Percentiles rank a stretch among this genome's conserved stretches.
phyloP scores from a whole-genome alignment of 2,329 filamentous ascomycete species.

The Fulvia fulva region DNA sequence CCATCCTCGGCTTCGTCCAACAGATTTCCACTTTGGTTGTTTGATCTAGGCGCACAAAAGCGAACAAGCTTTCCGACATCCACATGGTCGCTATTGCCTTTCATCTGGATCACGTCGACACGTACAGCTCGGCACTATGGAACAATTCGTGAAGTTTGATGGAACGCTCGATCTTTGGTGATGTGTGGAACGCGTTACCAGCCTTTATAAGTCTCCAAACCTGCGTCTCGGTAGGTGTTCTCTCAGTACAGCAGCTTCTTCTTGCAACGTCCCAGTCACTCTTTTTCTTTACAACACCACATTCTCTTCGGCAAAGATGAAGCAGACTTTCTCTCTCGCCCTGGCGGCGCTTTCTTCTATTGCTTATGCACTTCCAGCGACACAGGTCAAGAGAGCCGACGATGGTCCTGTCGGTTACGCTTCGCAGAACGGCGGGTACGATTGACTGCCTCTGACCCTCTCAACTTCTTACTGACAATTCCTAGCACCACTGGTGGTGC shows the following conservation, averaged over 20 bases:
- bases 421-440: conserved; percentile 26
- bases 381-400: neutral
- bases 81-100: neutral
- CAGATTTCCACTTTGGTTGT: neutral
- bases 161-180: neutral
- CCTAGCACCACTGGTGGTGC: conserved; percentile 44
- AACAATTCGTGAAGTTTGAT: neutral
- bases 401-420: conserved; percentile 26
- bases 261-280: conserved; percentile 1
- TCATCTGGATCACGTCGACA: neutral
- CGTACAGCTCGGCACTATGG: neutral
- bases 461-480: neutral
- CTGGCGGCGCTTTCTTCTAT: conserved; percentile 26
- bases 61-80: neutral
- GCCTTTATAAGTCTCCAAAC: neutral
- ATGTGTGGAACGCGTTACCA: neutral
- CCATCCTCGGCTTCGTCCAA: neutral
- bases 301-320: conserved; percentile 11
- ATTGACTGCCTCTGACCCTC: neutral
- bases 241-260: neutral
- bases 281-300: neutral
- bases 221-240: neutral
- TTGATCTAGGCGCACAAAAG: neutral
- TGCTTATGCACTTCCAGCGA: conserved; percentile 19
- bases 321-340: conserved; percentile 18